Conservation (phyloP, 1,139 yeast species). For the Taphrina flavorubra region DNA sequence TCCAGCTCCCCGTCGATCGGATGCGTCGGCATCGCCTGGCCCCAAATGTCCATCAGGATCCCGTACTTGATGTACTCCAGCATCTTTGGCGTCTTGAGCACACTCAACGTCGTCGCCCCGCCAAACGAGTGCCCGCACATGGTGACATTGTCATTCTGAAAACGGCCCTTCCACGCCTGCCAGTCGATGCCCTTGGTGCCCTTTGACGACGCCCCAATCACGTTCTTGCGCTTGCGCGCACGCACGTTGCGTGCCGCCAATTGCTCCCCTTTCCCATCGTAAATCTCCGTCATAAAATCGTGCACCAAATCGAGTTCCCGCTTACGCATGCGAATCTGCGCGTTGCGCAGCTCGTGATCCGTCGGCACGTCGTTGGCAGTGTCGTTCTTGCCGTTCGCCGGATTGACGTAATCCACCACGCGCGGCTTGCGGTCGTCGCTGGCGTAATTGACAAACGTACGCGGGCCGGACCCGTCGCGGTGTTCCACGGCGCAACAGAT, state of each 20-base stretch:
- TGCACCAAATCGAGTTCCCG: constrained; percentile 28
- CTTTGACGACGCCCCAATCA: constrained; percentile 30
- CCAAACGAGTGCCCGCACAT: constrained; percentile 38
- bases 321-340: constrained; percentile 35
- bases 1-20: constrained; percentile 28
- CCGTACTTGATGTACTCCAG: constrained; percentile 35
- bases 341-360: constrained; percentile 36
- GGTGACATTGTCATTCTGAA: constrained; percentile 19
- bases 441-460: constrained; percentile 32
- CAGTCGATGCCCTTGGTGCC: constrained; percentile 38
- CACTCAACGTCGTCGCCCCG: constrained; percentile 32
- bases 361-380: constrained; percentile 33
- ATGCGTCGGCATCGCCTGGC: constrained; percentile 31
- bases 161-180: constrained; percentile 21
- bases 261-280: constrained; percentile 31
- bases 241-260: constrained; percentile 23
- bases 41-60: constrained; percentile 39
- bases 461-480: constrained; percentile 45
- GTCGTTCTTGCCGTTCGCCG: constrained; percentile 31
- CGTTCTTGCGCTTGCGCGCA: constrained; percentile 4
- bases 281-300: constrained; percentile 12
- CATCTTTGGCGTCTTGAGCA: constrained; percentile 26
- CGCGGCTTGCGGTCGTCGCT: constrained; percentile 9
- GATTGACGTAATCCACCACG: constrained; percentile 28
- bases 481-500: constrained; percentile 47